Percentiles rank a stretch among this genome's conserved stretches.
Evolutionary conservation across 139 green algal species (phyloP).

Genomic region (Choricystis sp.): DNA sequence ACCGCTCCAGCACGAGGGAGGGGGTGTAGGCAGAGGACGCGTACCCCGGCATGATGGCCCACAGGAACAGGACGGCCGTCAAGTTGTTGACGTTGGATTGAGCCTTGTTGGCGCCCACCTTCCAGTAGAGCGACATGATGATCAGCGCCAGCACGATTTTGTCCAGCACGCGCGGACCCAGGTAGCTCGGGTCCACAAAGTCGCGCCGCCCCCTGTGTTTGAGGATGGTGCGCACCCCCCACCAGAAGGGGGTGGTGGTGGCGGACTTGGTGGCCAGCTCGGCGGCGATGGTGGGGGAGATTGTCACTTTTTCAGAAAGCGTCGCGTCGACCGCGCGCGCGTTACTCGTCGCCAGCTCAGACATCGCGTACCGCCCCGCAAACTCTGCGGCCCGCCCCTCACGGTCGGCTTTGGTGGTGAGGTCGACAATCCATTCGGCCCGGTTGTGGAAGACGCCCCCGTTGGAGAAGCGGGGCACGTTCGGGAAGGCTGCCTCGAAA

Average conservation of each 20-base stretch:
- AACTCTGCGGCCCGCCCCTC: constrained; percentile 2
- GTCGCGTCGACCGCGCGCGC: neutral
- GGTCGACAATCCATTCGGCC: constrained; percentile 35
- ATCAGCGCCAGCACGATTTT: constrained; percentile 33
- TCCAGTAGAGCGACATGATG: constrained; percentile 51
- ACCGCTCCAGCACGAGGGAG: constrained; percentile 3
- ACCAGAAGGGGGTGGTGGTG: constrained; percentile 61
- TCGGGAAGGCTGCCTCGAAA: neutral
- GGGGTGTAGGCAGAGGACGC: constrained; percentile 3
- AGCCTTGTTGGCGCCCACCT: constrained; percentile 6
- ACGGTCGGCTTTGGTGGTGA: constrained; percentile 16
- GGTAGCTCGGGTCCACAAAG: constrained; percentile 36
- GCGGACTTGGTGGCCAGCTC: constrained; percentile 33
- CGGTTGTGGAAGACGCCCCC: constrained; percentile 14
- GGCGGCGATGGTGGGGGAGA: neutral
- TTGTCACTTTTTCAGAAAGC: neutral
- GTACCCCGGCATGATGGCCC: constrained; percentile 5
- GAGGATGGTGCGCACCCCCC: constrained; percentile 35
- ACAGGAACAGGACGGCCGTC: constrained; percentile 5
- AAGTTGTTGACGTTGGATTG: neutral
- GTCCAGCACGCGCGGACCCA: constrained; percentile 43
- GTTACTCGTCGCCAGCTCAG: neutral
- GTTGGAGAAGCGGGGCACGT: too few relatives aligned
- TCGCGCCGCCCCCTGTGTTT: constrained; percentile 56
- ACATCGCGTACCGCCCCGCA: neutral